A percentile compares a stretch with the other conserved stretches of the same genome.
These are phyloP conservation scores for Penicillium brasilianum DNA, from an alignment of 2,329 filamentous ascomycete species.

Conservation along the genomic window DNA sequence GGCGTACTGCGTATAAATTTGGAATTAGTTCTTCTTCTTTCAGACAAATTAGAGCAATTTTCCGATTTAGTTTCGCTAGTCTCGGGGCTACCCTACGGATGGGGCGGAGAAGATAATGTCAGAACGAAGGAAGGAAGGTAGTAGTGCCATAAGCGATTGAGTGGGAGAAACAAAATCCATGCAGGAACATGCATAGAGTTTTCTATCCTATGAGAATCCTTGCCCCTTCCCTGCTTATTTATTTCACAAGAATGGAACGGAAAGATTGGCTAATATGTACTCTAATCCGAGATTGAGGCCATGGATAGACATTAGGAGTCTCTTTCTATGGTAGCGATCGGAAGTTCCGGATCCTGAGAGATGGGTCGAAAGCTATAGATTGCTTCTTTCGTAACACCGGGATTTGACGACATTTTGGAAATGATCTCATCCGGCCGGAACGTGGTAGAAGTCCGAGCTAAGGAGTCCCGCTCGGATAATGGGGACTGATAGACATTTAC, in stretches of 20 bases:
- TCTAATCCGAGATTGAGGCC: no score
- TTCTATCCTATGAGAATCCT: no score
- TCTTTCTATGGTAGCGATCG: neutral
- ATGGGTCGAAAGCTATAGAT: neutral
- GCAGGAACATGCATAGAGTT: no score
- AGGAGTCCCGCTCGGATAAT: neutral
- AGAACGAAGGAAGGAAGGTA: no score
- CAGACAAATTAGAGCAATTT: neutral
- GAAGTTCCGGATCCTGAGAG: neutral
- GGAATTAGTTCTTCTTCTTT: neutral
- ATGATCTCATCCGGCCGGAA: neutral
- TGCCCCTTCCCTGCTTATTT: no score
- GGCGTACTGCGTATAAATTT: neutral
- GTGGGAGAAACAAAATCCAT: neutral
- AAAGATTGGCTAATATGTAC: no score
- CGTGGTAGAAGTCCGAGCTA: neutral
- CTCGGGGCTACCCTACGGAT: neutral
- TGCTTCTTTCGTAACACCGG: neutral
- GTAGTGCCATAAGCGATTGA: neutral
- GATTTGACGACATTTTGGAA: neutral
- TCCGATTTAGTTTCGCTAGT: neutral
- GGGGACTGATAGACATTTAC: neutral
- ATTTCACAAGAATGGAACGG: no score
- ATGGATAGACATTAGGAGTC: no score
- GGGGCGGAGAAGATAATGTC: neutral